These are phyloP conservation scores for Pseudogymnoascus destructans DNA, from an alignment of 2,329 filamentous ascomycete species.

Conservation along the genomic window DNA sequence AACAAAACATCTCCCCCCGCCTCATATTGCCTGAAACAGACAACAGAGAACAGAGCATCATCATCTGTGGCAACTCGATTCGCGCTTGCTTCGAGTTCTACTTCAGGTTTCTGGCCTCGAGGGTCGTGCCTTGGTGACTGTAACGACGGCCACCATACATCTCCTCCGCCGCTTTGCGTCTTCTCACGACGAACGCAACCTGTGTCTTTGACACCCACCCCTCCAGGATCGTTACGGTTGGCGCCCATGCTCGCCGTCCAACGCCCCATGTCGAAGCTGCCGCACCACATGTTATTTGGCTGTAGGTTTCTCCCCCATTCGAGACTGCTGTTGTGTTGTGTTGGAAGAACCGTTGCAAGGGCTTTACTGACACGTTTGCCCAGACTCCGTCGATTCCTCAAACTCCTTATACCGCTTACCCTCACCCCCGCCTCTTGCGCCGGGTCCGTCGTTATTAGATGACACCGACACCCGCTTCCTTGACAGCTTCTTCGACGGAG, in stretches of 20 bases:
- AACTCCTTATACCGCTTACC: slow-evolving; percentile 33
- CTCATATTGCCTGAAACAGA: background rate
- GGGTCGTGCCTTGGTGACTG: background rate
- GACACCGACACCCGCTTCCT: slow-evolving; percentile 48
- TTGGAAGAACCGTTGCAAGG: background rate
- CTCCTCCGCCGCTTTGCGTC: background rate
- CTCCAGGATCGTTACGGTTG: background rate
- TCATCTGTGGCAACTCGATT: background rate
- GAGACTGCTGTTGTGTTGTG: background rate
- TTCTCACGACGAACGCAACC: background rate
- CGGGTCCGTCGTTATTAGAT: slow-evolving; percentile 51
- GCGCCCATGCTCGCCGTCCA: slow-evolving; percentile 45
- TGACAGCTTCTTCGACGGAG: slow-evolving; percentile 42
- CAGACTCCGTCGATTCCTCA: slow-evolving; percentile 34
- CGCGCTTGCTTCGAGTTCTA: background rate
- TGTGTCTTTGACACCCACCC: background rate
- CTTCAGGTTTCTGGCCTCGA: background rate
- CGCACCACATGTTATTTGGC: slow-evolving; percentile 49
- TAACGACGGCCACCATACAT: background rate
- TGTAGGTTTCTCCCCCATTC: slow-evolving; percentile 37
- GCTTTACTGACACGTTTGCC: background rate
- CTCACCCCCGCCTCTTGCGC: slow-evolving; percentile 47
- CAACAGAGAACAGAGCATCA: background rate
- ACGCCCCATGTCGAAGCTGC: slow-evolving; percentile 41
- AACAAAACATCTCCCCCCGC: background rate